phyloP scores from a whole-genome alignment of 495 filamentous ascomycete genomes.

The Amorphotheca resinae region DNA sequence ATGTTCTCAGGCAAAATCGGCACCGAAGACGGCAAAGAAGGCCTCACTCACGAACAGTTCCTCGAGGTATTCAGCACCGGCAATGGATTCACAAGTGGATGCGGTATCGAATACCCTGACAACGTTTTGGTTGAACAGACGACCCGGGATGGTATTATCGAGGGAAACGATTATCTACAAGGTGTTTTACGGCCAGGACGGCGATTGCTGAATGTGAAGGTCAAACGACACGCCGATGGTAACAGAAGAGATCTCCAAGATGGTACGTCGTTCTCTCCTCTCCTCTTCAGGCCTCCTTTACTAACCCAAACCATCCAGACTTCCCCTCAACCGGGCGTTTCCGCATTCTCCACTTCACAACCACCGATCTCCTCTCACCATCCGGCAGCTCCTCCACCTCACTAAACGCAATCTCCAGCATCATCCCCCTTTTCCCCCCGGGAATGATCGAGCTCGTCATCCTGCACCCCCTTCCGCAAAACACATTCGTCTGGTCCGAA shows the following conservation, averaged over 20 bases:
- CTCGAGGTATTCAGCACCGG: constrained; percentile 19
- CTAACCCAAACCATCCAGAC: constrained; percentile 18
- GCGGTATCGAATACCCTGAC: constrained; percentile 20
- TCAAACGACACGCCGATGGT: constrained; percentile 34
- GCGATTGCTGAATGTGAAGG: constrained; percentile 21
- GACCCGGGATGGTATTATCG: not conserved
- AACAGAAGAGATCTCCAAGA: constrained; percentile 35
- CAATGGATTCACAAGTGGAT: constrained; percentile 25
- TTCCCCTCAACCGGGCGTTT: constrained; percentile 34
- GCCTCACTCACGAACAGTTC: constrained; percentile 24
- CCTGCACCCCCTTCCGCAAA: constrained; percentile 14
- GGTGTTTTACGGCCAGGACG: constrained; percentile 19
- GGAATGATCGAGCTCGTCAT: constrained; percentile 18
- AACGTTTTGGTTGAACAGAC: constrained; percentile 11
- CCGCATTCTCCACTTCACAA: constrained; percentile 34
- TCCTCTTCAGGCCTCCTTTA: too few species aligned
- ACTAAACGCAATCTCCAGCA: not conserved
- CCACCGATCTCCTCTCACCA: constrained; percentile 24
- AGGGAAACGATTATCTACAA: not conserved
- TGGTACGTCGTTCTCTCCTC: constrained; percentile 22
- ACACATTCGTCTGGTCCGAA: constrained; percentile 19
- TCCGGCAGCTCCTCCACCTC: constrained; percentile 19
- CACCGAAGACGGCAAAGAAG: constrained; percentile 5
- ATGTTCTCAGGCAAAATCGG: constrained; percentile 32
- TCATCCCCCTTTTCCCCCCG: constrained; percentile 10